phyloP scores from a whole-genome alignment of 2,329 filamentous ascomycete species.

The Fusarium neocosmosporiellum region DNA sequence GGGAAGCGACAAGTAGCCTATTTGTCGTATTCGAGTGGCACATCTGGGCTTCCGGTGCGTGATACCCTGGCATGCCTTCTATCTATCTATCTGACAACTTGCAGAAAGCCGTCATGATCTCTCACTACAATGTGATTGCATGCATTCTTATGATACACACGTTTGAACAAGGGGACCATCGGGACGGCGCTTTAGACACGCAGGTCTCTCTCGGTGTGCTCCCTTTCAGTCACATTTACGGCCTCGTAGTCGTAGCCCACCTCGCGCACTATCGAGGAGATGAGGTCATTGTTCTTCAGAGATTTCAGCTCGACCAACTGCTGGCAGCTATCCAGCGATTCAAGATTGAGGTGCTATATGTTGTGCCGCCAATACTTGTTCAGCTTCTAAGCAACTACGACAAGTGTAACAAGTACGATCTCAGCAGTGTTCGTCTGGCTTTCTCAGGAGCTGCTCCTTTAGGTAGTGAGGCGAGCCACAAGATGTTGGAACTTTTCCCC shows the following conservation, averaged over 20 bases:
- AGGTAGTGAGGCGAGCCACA: constrained; percentile 74
- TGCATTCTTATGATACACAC: constrained; percentile 72
- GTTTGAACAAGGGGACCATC: constrained; percentile 54
- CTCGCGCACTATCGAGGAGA: constrained; percentile 76
- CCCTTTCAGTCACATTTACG: constrained; percentile 86
- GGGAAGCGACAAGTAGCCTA: constrained; percentile 77
- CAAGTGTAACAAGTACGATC: constrained; percentile 27
- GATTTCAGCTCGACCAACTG: constrained; percentile 76
- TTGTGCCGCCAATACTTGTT: constrained; percentile 32
- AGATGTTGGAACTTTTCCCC: constrained; percentile 72
- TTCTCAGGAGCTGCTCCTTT: constrained; percentile 71
- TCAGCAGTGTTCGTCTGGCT: constrained; percentile 20
- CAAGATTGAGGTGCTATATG: constrained; percentile 29
- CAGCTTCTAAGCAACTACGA: constrained; percentile 15
- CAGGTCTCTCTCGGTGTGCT: constrained; percentile 72
- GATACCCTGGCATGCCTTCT: rapidly evolving
- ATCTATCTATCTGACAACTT: neutral
- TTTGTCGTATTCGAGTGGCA: constrained; percentile 83
- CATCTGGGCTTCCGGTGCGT: constrained; percentile 77
- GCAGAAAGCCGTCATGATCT: constrained; percentile 87
- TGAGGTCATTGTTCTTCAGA: constrained; percentile 76
- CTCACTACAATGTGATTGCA: constrained; percentile 81
- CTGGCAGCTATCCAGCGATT: constrained; percentile 50
- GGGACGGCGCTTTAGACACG: constrained; percentile 51
- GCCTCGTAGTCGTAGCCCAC: constrained; percentile 77